Base-by-base conservation (phyloP, 1,284 basidiomycete genomes). In the Sanghuangporus baumii region DNA sequence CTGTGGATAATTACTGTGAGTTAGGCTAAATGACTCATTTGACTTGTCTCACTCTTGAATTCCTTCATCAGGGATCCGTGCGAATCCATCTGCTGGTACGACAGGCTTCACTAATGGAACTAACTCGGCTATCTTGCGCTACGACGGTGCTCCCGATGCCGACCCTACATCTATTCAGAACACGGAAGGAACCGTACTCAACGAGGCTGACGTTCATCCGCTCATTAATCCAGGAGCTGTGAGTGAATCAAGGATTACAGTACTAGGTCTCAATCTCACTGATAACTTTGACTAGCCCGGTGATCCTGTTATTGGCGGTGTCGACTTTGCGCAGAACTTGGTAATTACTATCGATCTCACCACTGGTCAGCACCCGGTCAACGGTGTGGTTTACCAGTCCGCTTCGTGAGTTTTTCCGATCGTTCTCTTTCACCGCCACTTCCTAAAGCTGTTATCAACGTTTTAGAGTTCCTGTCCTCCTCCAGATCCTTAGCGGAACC, bases 401-500 rank as follows among this genome's bases (percentile, higher is more conserved):
- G 26, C 26, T 31, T 31, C 26, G 26, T 31, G 3, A 31, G 26
- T 31, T 31, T 23, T 4, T 31, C 26, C 26, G 5, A 31, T 31
- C 26, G 5, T 4, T 31, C 26, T 31, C 3, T 31, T 31, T 31
- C 26, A 31, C 26, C 26, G 26, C 26, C 26, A 31, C 26, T 31
- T 31, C 26, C 26, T 31, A 31, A n/a, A 46, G 1, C 2, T n/a
- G 2, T 20, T n/a, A 57, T 66, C 37, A 66, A 68, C 55, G 62
- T 51, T 67, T 8, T 82, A 72, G 64, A 0, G 71, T 73, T 0
- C 81, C 81, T 0, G 77, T 81, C 1, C 74, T 84, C 36, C 74
- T 85, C 36, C 82, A 84, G 63, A 78, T 85, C 52, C 68, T 84
- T 41, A 81, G 78, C 59, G 82, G 82, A 3, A 72, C 78, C 7